These are phyloP conservation scores for Xylaria sp. DNA, from an alignment of 2,329 filamentous ascomycete genomes.

Conservation along the genomic window DNA sequence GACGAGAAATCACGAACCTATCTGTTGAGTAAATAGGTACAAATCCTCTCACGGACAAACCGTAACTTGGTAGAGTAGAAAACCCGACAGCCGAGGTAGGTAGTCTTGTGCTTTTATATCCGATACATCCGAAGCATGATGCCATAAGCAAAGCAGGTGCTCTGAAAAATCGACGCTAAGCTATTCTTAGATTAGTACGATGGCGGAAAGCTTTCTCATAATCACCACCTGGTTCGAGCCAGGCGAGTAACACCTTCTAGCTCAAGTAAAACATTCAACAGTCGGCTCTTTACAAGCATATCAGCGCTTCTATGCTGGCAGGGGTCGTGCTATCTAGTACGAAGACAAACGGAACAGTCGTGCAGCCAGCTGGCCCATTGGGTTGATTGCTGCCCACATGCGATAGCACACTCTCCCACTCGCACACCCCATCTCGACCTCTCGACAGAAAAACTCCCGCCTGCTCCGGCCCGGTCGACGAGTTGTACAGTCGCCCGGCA, in stretches of 20 bases:
- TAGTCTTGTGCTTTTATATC: conserved; percentile 14
- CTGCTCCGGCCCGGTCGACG: conserved; percentile 39
- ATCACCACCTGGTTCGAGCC: conserved; percentile 42
- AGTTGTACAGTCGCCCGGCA: conserved; percentile 45
- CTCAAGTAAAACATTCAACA: conserved; percentile 39
- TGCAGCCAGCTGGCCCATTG: conserved; percentile 13
- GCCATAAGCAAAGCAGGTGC: conserved; percentile 26
- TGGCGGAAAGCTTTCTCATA: conserved; percentile 40
- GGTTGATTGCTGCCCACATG: conserved; percentile 36
- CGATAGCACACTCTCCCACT: conserved; percentile 39
- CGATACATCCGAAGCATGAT: conserved; percentile 28
- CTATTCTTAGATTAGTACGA: conserved; percentile 38
- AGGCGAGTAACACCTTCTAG: conserved; percentile 22
- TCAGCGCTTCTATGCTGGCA: conserved; percentile 4
- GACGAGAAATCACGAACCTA: too few relatives aligned
- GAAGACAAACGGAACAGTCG: neutral
- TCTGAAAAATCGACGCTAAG: conserved; percentile 11
- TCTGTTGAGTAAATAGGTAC: too few relatives aligned
- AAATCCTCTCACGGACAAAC: too few relatives aligned
- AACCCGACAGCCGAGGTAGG: too few relatives aligned
- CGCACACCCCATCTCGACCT: conserved; percentile 27
- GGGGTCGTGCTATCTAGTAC: conserved; percentile 3
- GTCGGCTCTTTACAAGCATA: conserved; percentile 12
- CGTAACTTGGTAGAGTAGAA: too few relatives aligned
- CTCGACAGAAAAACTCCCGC: conserved; percentile 35